Evolutionary conservation across 176 grass and related monocot species (phyloP).

Genomic region (Cenchrus purpureus): DNA sequence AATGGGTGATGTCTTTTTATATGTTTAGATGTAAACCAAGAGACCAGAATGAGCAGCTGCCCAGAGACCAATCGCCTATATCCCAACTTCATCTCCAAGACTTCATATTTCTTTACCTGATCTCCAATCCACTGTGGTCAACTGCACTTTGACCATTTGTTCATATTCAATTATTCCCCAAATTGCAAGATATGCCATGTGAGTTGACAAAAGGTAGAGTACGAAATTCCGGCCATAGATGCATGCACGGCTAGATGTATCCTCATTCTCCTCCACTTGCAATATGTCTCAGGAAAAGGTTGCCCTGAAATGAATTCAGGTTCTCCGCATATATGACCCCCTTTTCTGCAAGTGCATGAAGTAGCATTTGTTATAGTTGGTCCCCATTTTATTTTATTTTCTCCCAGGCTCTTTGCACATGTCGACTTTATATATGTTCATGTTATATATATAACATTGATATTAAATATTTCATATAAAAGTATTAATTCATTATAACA

Average conservation of each 20-base stretch:
- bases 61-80: not conserved
- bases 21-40: not conserved
- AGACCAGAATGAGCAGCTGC: not conserved
- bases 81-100: not conserved
- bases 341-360: slow-evolving; percentile 8
- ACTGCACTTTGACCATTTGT: not conserved
- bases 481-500: not conserved
- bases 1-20: not conserved
- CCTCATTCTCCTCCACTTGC: not conserved
- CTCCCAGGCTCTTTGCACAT: not conserved
- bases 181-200: slow-evolving; percentile 32
- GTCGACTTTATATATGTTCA: not conserved
- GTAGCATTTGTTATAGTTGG: not conserved
- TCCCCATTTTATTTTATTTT: not conserved
- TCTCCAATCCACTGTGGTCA: not conserved
- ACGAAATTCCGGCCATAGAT: slow-evolving; percentile 13
- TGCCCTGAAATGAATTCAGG: not conserved
- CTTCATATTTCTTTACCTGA: not conserved
- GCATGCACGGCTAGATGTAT: slow-evolving; percentile 29
- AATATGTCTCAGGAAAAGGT: slow-evolving; percentile 13
- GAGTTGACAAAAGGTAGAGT: slow-evolving; percentile 25
- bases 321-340: slow-evolving; percentile 17
- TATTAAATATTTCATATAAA: not conserved
- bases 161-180: slow-evolving; percentile 10
- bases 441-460: too few species aligned